A percentile compares a stretch with the other conserved stretches of the same genome.
Conservation (phyloP, 1,284 basidiomycete genomes). For the Rhodotorula sp. region DNA sequence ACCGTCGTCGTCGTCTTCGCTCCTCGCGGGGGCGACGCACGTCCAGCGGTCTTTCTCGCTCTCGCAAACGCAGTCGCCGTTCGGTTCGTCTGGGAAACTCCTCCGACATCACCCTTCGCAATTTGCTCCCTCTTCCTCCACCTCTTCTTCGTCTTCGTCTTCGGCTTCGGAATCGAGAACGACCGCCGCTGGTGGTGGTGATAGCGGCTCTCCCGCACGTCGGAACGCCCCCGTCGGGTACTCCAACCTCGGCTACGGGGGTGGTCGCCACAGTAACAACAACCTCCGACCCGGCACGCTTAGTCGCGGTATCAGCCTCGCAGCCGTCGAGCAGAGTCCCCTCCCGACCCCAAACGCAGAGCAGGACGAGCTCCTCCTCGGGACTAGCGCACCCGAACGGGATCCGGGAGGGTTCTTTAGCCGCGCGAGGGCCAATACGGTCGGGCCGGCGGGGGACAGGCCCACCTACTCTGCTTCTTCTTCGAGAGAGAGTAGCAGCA, state of each 20-base stretch:
- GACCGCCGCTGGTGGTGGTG: too few relatives aligned
- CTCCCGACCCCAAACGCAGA: constrained; percentile 5
- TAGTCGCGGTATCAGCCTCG: not conserved
- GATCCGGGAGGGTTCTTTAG: not conserved
- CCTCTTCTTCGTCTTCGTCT: too few relatives aligned
- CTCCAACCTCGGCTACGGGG: too few relatives aligned
- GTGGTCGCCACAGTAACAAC: not conserved
- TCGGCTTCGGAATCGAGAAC: too few relatives aligned
- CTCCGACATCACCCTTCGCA: not conserved
- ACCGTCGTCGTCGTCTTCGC: not conserved
- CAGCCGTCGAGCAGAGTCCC: constrained; percentile 1
- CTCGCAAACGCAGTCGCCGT: not conserved
- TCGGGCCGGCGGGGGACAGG: not conserved
- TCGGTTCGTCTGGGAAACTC: not conserved
- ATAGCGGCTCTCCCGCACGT: too few relatives aligned
- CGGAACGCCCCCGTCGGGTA: too few relatives aligned
- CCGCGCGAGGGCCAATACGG: not conserved
- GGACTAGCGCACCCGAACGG: not conserved
- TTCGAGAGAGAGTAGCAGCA: not conserved
- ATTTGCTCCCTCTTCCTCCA: not conserved
- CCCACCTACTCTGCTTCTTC: too few relatives aligned
- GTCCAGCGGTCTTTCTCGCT: not conserved
- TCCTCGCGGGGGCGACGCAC: not conserved
- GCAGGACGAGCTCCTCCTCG: not conserved
- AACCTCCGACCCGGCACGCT: not conserved